Conservation (phyloP, 306 rosid species). For the Cicer chorassanicum region DNA sequence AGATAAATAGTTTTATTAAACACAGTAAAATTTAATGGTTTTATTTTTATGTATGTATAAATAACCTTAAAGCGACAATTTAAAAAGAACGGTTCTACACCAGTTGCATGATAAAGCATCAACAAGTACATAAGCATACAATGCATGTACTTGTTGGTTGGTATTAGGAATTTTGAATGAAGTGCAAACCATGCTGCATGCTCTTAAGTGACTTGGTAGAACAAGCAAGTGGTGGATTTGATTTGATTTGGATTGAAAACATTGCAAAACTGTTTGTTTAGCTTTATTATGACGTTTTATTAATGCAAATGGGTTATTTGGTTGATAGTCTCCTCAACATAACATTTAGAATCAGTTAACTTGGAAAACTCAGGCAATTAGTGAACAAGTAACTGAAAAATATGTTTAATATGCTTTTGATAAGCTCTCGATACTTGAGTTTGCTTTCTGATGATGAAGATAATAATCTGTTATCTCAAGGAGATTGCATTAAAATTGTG, state of each 20-base stretch:
- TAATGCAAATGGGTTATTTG: slow-evolving; percentile 15
- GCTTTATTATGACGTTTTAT: background rate
- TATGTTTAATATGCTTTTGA: background rate
- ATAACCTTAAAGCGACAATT: too few species aligned
- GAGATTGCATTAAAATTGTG: background rate
- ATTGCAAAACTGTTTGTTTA: background rate
- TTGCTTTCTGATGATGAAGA: background rate
- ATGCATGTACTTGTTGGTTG: background rate
- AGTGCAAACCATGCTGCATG: slow-evolving; percentile 12
- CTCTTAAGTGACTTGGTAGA: slow-evolving; percentile 29
- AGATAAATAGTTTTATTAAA: too few species aligned
- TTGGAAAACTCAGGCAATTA: background rate
- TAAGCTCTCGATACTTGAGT: background rate
- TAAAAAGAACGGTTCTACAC: background rate
- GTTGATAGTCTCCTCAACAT: background rate
- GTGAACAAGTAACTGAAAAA: background rate
- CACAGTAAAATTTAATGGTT: too few species aligned
- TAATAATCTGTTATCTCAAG: background rate
- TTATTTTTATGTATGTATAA: too few species aligned
- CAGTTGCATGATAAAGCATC: slow-evolving; percentile 24
- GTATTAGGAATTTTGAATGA: slow-evolving; percentile 1
- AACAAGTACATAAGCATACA: slow-evolving; percentile 2
- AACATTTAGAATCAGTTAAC: background rate
- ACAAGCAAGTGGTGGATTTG: slow-evolving; percentile 4
- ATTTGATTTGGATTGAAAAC: background rate